Percentiles rank a stretch among this genome's conserved stretches.
phyloP scores from a whole-genome alignment of 1,139 yeast species.

The Yamadazyma songkhlaensis region DNA sequence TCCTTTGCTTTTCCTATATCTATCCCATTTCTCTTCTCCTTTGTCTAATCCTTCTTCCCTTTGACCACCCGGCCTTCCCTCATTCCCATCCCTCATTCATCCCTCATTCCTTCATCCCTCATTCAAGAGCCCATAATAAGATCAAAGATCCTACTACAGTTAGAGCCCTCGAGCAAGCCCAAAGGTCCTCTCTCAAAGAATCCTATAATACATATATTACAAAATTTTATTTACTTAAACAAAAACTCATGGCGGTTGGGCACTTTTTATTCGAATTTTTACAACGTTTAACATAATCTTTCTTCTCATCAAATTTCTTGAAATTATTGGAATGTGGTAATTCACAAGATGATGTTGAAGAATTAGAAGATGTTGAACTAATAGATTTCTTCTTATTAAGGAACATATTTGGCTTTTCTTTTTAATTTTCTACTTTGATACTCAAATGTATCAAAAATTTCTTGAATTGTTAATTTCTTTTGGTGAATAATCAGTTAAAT shows the following conservation, averaged over 20 bases:
- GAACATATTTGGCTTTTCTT: constrained; percentile 2
- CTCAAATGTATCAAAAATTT: not conserved
- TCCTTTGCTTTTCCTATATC: too few species aligned
- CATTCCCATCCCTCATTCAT: too few species aligned
- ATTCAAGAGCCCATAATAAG: too few species aligned
- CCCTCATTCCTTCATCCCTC: too few species aligned
- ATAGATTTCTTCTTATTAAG: constrained; percentile 16
- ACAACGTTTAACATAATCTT: constrained; percentile 44
- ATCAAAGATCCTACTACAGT: too few species aligned
- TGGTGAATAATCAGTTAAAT: not conserved
- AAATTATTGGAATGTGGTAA: constrained; percentile 14
- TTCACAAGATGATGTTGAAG: constrained; percentile 11
- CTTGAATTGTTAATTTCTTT: not conserved
- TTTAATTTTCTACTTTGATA: too few species aligned
- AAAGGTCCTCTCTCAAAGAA: constrained; percentile 9
- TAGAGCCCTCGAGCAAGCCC: too few species aligned
- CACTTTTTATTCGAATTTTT: constrained; percentile 16
- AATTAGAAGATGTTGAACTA: constrained; percentile 14
- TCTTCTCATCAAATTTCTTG: constrained; percentile 38
- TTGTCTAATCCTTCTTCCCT: too few species aligned
- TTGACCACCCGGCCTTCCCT: too few species aligned
- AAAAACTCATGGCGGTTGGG: constrained; percentile 36
- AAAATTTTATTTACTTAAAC: constrained; percentile 31
- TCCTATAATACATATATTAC: constrained; percentile 17
- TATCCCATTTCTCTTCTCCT: too few species aligned